These are phyloP conservation scores for Russula lepida DNA, from an alignment of 768 basidiomycete species.

Conservation along the genomic window DNA sequence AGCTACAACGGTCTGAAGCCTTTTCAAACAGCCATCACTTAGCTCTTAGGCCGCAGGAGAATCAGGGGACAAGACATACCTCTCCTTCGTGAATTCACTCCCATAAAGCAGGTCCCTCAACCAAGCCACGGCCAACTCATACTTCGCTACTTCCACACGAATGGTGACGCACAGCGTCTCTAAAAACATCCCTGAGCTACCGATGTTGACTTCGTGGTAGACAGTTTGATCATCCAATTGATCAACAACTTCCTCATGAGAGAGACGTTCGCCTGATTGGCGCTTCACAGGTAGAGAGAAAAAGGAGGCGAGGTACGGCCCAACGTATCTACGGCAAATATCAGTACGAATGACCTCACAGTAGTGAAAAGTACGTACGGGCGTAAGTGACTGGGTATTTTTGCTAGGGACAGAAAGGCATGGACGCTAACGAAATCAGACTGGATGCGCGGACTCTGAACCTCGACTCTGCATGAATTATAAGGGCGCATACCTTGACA, in stretches of 20 bases:
- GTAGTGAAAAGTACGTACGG: constrained; percentile 41
- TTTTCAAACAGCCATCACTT: constrained; percentile 26
- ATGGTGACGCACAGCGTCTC: constrained; percentile 70
- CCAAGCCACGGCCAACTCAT: constrained; percentile 81
- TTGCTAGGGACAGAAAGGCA: constrained; percentile 68
- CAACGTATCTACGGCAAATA: constrained; percentile 48
- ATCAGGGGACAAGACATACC: constrained; percentile 35
- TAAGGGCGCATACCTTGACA: constrained; percentile 54
- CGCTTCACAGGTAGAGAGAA: constrained; percentile 80
- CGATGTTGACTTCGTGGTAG: constrained; percentile 66
- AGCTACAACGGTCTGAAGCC: constrained; percentile 74
- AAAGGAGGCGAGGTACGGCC: constrained; percentile 72
- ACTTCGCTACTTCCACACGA: constrained; percentile 76
- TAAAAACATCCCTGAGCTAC: constrained; percentile 51
- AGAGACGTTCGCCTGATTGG: constrained; percentile 56
- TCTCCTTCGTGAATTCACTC: constrained; percentile 67
- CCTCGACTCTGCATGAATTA: neutral
- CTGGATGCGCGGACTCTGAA: constrained; percentile 32
- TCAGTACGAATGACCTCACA: constrained; percentile 1
- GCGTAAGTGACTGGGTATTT: constrained; percentile 64
- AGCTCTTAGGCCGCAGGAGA: neutral
- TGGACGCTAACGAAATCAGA: constrained; percentile 88
- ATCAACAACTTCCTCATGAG: constrained; percentile 87
- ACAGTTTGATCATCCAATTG: constrained; percentile 88
- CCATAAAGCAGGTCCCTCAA: constrained; percentile 72